Conservation (phyloP, 2,329 filamentous ascomycete genomes). For the Talaromyces sp. region DNA sequence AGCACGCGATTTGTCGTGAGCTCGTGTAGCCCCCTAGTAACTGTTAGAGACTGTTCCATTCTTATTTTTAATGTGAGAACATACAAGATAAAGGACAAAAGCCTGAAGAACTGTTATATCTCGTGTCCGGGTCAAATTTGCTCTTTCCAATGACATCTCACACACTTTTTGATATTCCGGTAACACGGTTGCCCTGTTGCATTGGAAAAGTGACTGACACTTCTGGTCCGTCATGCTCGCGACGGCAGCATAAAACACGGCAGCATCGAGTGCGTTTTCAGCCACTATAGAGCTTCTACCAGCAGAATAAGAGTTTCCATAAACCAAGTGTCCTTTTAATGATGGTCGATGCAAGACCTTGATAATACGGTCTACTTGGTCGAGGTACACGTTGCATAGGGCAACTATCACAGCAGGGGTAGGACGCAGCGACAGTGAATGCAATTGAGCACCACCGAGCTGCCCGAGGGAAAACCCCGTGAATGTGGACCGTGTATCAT, state of each 20-base stretch:
- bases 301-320: slow-evolving; percentile 9
- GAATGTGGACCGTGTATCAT: background rate
- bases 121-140: slow-evolving; percentile 12
- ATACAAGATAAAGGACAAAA: slow-evolving; percentile 19
- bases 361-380: slow-evolving; percentile 16
- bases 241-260: slow-evolving; percentile 16
- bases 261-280: slow-evolving; percentile 13
- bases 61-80: background rate
- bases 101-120: slow-evolving; percentile 18
- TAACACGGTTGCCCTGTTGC: slow-evolving; percentile 6
- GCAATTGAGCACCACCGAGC: background rate
- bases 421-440: slow-evolving; percentile 2
- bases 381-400: slow-evolving; percentile 14
- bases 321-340: slow-evolving; percentile 11
- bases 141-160: slow-evolving; percentile 14
- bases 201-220: slow-evolving; percentile 11
- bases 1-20: slow-evolving; percentile 20
- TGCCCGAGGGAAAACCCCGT: slow-evolving; percentile 1
- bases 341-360: slow-evolving; percentile 18
- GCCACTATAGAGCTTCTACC: slow-evolving; percentile 1
- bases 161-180: slow-evolving; percentile 13
- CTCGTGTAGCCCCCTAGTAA: slow-evolving; percentile 14
- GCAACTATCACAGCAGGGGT: slow-evolving; percentile 2
- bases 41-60: background rate
- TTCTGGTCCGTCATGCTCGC: slow-evolving; percentile 15